Base-by-base conservation (phyloP, 345 rosid species). In the Gossypium bickii region DNA sequence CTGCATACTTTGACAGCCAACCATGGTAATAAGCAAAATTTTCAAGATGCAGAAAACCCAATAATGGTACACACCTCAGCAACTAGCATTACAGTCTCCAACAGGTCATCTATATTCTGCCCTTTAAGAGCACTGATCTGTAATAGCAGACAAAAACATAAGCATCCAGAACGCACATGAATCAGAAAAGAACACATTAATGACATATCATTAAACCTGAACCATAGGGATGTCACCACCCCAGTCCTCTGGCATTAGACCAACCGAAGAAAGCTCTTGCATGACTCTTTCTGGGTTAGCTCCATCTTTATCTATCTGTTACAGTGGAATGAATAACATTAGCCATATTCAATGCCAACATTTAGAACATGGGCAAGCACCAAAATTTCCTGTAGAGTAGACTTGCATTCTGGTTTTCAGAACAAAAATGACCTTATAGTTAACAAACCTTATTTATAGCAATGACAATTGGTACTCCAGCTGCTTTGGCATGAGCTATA, bases 121-220 rank as follows among this genome's bases (percentile, higher is more conserved):
- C 99, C 98, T 84, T 90, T 95, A 74, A 95, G 88, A 48, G 99
- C 99, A 83, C 99, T 95, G 79, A 95, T 89, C 99, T 95, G 92
- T 88, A 75, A 77, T 74, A 72, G 72, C 51, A 76, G 4, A 78
- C 64, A 78, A 75, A 18, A 72, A 48, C 64, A 57, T 79, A 77
- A 86, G 81, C 60, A 7, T 71, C 74, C 69, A 47, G 44, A 65
- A 71, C 17, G 61, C 45, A 78, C 63, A 27, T 22, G 62, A 49
- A 51, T 69, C 38, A 72, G 43, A 52, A 77, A 85, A 78, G 51
- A 72, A 73, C 27, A 72, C 71, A 76, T 47, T 75, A 24, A 66
- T n/a, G 58, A 76, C 51, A 75, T 45, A 59, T 25, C 59, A 76
- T 59, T 68, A 78, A 61, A 95, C 99, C 97, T 87, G 93, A 90